phyloP scores from a whole-genome alignment of 1,284 basidiomycete genomes.

The Papiliotrema nemorosa region DNA sequence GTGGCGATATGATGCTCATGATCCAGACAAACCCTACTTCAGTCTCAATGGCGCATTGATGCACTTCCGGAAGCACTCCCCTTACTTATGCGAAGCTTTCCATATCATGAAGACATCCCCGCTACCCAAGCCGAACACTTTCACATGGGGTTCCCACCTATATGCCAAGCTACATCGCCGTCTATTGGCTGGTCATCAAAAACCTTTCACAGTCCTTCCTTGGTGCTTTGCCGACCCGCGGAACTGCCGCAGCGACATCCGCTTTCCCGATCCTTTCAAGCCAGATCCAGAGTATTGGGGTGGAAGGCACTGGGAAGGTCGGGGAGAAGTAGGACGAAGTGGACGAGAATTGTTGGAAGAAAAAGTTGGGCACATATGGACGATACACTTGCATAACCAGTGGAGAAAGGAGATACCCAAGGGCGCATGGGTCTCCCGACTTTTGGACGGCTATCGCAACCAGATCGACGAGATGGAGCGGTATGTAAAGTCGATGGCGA shows the following conservation, averaged over 20 bases:
- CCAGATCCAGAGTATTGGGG: slow-evolving; percentile 59
- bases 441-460: slow-evolving; percentile 62
- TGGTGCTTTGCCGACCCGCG: slow-evolving; percentile 88
- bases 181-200: slow-evolving; percentile 65
- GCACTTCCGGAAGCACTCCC: slow-evolving; percentile 81
- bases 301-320: slow-evolving; percentile 61
- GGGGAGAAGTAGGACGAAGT: slow-evolving; percentile 52
- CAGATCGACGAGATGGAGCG: slow-evolving; percentile 20
- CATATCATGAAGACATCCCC: slow-evolving; percentile 74
- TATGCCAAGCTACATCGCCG: slow-evolving; percentile 84
- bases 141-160: slow-evolving; percentile 86
- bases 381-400: slow-evolving; percentile 87
- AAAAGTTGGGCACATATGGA: slow-evolving; percentile 69
- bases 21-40: slow-evolving; percentile 73
- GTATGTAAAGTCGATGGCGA: neutral
- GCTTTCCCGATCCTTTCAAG: slow-evolving; percentile 81
- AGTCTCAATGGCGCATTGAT: slow-evolving; percentile 88
- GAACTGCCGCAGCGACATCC: slow-evolving; percentile 82
- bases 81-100: slow-evolving; percentile 92
- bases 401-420: slow-evolving; percentile 78
- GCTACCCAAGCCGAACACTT: slow-evolving; percentile 69
- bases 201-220: slow-evolving; percentile 83
- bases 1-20: neutral
- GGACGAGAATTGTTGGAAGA: slow-evolving; percentile 55
- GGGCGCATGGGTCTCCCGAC: slow-evolving; percentile 73